Base-by-base conservation (phyloP, 1,284 basidiomycete species). In the Malassezia equina region DNA sequence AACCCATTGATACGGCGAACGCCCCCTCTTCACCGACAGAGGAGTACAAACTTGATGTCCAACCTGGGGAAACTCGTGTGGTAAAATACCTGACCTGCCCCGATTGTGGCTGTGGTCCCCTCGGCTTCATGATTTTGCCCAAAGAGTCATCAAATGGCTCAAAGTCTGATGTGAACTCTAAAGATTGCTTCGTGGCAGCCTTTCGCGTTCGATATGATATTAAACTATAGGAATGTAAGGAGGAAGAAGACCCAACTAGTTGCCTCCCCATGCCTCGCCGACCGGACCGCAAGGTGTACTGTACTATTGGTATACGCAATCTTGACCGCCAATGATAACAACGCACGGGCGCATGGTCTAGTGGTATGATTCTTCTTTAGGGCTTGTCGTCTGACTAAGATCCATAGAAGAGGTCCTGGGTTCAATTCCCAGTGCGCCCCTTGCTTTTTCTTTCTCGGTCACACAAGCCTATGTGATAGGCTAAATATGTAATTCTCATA, bases 61-160 rank as follows among this genome's bases (percentile, higher is more conserved):
- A 45, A 12, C 64, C 64, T 0, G 66, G 62, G 3, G 66, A 66
- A 41, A 59, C 61, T 39, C 31, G 59, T 34, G 64, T 62, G 24
- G 65, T 73, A 47, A 73, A 73, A 55, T 72, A 68, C 48, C 56
- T 73, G 2, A 29, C 67, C 21, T 73, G 71, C 43, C 64, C 69
- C n/a, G 68, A 73, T 40, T 73, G 71, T 57, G 70, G 69, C 33
- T 66, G 64, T 47, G 71, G 71, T 2, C 71, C 71, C 13, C 49
- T 73, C 2, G 71, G 71, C 8, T 73, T 69, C 32, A 63, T 63
- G 19, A 62, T 72, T 13, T 39, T 71, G 31, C 59, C 65, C 17
- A 41, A 42, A 1, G 55, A 59, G 23, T 5, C 43, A 29, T 15
- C 41, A 13, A 7, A 49, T 28, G 52, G 46, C 48, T 9, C 28